A percentile compares a stretch with the other conserved stretches of the same genome.
phyloP scores from a whole-genome alignment of 1,284 basidiomycete species.

The Papiliotrema fonsecae region DNA sequence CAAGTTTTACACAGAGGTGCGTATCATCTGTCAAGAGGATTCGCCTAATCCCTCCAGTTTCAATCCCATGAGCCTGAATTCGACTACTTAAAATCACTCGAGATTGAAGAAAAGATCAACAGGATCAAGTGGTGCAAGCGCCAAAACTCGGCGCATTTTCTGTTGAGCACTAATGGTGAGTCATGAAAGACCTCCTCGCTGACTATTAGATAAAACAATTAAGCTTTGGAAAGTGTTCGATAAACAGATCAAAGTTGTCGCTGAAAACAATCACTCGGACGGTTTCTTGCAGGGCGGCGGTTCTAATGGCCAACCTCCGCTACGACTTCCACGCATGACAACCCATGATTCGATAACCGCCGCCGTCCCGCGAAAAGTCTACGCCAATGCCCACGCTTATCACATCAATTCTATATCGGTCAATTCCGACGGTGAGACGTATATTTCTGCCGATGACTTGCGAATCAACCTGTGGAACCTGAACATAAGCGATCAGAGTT shows the following conservation, averaged over 20 bases:
- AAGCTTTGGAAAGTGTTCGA: conserved; percentile 99
- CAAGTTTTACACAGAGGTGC: conserved; percentile 94
- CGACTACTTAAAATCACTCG: conserved; percentile 98
- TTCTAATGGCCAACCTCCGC: conserved; percentile 55
- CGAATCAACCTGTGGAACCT: conserved; percentile 98
- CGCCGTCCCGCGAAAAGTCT: conserved; percentile 96
- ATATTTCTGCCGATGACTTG: conserved; percentile 96
- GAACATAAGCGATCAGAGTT: conserved; percentile 97
- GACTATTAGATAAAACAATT: conserved; percentile 90
- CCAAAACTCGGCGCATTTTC: conserved; percentile 94
- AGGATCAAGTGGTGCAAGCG: conserved; percentile 99
- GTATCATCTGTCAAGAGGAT: conserved; percentile 4
- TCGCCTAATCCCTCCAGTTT: conserved; percentile 47
- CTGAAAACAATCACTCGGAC: conserved; percentile 91
- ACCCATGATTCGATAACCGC: conserved; percentile 98
- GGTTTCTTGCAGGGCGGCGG: conserved; percentile 52
- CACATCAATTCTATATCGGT: conserved; percentile 99
- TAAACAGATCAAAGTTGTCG: conserved; percentile 91
- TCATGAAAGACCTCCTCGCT: conserved; percentile 10
- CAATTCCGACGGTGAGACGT: conserved; percentile 99
- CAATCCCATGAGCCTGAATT: conserved; percentile 99
- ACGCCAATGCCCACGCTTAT: conserved; percentile 98
- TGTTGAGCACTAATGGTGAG: conserved; percentile 92
- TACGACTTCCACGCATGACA: conserved; percentile 81
- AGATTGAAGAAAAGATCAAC: conserved; percentile 99